Conservation (phyloP, 225 moss, liverwort and hornwort genomes). For the Neckera pumila region DNA sequence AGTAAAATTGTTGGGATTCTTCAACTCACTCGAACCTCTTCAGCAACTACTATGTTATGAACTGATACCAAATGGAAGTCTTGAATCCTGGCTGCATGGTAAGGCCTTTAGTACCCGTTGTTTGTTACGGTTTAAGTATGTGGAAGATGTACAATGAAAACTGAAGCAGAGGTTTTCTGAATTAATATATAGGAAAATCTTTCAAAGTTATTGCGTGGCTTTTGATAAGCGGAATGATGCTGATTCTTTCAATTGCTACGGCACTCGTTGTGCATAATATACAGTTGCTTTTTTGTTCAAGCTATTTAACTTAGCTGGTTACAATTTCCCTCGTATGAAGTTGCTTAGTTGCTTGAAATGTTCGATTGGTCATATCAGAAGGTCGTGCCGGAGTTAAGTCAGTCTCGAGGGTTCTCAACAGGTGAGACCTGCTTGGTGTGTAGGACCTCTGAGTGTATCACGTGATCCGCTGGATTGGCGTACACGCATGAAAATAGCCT, state of each 20-base stretch:
- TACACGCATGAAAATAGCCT: slow-evolving; percentile 87
- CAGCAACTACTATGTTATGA: slow-evolving; percentile 89
- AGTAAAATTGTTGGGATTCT: slow-evolving; percentile 89
- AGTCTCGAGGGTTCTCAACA: neutral
- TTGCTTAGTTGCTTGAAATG: neutral
- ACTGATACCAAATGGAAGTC: slow-evolving; percentile 90
- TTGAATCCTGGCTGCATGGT: slow-evolving; percentile 97
- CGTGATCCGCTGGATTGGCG: slow-evolving; percentile 84
- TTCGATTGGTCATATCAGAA: neutral
- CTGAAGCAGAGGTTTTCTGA: neutral
- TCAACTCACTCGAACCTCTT: slow-evolving; percentile 66
- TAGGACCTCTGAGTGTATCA: slow-evolving; percentile 68
- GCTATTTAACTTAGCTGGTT: neutral
- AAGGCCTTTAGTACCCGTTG: neutral
- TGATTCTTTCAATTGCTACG: neutral
- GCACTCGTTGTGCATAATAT: neutral
- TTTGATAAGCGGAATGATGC: neutral
- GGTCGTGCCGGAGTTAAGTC: neutral
- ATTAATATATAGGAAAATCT: neutral
- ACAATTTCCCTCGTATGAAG: neutral
- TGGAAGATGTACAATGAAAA: neutral
- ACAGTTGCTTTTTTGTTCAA: neutral
- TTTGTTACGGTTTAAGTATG: neutral
- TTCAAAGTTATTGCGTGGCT: neutral
- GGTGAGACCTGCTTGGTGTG: slow-evolving; percentile 4